Evolutionary conservation across 805 yeast species (phyloP), one percentile per base, ranked within the genome.

Genomic region (Ogataea methylovora): DNA sequence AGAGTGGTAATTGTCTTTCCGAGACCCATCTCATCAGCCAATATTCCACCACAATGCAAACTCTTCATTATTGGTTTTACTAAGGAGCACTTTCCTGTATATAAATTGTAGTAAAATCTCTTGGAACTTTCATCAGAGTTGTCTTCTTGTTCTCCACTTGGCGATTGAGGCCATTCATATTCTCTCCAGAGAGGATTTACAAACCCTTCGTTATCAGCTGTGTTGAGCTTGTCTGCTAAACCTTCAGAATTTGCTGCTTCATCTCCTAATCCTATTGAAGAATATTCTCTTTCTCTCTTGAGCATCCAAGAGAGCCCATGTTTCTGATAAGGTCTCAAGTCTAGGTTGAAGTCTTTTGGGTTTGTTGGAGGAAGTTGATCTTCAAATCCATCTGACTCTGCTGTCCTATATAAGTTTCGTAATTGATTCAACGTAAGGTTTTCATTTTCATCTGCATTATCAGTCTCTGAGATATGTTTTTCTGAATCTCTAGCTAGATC

Each of bases 21-120:
- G 8, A 88, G 65, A 0, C 97, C 97, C 97, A 88, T 88, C 54
- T 88, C 97, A 60, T 88, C 97, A 0, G 97, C 95, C 12, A 88
- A 60, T 15, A 88, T 83, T 2, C 97, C 97, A 24, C 97, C 97
- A 32, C 67, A 65, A 32, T 79, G 69, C 14, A 70, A 49, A 2
- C 79, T 65, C 38, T 68, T 73, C 27, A 86, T 61, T 10, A 76
- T 46, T 1, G 96, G 97, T 40, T 71, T 75, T 16, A 71, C 69
- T 12, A 73, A 45, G 1, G 90, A 75, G 36, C 90, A 71, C 36
- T 83, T 87, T 4, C 96, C 96, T 36, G 82, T 75, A 50, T 79
- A 82, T 38, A 84, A 54, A 48, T 86, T 87, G 12, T 81, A 87
- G 54, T 80, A 88, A 46, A 88, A 87, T 29, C 48, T 55, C 13